These are phyloP conservation scores for Fagus sylvatica DNA, from an alignment of 306 rosid species.

Conservation along the genomic window DNA sequence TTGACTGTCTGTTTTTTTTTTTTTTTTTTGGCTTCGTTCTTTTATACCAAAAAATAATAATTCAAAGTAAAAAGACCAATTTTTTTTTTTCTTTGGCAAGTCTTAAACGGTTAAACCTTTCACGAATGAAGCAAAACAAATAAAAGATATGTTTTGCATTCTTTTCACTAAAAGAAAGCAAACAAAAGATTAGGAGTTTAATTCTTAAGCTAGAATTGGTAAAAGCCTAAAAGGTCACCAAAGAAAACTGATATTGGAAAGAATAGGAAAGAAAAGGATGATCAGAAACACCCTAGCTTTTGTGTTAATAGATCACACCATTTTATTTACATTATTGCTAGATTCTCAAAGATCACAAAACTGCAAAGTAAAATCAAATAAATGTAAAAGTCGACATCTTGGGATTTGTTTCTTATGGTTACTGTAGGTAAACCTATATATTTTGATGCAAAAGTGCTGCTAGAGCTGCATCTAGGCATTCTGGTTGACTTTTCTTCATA, in stretches of 20 bases:
- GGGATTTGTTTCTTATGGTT: too few relatives aligned
- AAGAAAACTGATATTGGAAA: slow-evolving; percentile 21
- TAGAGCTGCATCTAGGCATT: too few relatives aligned
- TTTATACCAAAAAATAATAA: too few relatives aligned
- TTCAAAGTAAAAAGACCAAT: neutral
- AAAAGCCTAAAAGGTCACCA: neutral
- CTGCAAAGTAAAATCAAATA: too few relatives aligned
- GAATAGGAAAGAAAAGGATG: neutral
- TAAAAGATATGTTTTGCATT: slow-evolving; percentile 13
- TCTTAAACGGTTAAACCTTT: neutral
- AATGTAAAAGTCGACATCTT: too few relatives aligned
- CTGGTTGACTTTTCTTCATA: too few relatives aligned
- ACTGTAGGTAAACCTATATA: too few relatives aligned
- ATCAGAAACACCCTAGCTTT: neutral
- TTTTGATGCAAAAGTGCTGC: too few relatives aligned
- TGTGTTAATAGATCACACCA: neutral
- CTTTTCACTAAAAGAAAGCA: slow-evolving; percentile 26
- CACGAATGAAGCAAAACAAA: neutral
- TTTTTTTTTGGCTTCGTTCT: too few relatives aligned
- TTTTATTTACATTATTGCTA: too few relatives aligned
- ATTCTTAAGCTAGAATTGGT: slow-evolving; percentile 13
- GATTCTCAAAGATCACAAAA: too few relatives aligned
- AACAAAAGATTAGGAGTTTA: neutral
- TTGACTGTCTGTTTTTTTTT: neutral
- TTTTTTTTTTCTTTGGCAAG: neutral